These are phyloP conservation scores for Aeschynomene evenia DNA, from an alignment of 306 rosid genomes.

Conservation along the genomic window DNA sequence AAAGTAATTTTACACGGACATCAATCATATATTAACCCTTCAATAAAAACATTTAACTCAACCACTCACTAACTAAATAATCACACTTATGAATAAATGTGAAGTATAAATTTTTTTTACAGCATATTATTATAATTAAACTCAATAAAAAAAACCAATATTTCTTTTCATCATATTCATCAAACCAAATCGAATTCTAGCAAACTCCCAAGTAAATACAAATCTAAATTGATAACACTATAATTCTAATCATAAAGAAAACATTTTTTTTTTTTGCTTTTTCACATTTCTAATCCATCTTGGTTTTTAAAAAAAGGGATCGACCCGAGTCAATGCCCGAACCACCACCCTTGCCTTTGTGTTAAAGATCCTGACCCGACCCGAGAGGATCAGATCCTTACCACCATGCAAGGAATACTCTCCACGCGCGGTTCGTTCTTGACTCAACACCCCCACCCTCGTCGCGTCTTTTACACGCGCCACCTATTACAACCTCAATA, in stretches of 20 bases:
- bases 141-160: background rate
- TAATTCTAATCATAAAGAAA: background rate
- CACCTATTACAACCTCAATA: background rate
- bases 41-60: too few species aligned
- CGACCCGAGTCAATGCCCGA: constrained; percentile 98
- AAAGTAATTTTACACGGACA: too few species aligned
- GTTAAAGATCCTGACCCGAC: constrained; percentile 36
- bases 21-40: too few species aligned
- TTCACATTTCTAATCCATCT: background rate
- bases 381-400: constrained; percentile 13
- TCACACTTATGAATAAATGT: too few species aligned
- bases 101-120: too few species aligned
- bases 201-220: background rate
- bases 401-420: constrained; percentile 53
- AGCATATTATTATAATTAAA: too few species aligned
- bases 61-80: too few species aligned
- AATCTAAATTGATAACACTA: background rate
- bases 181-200: constrained; percentile 10
- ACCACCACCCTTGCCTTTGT: constrained; percentile 76
- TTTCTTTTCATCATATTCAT: constrained; percentile 10
- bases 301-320: constrained; percentile 34
- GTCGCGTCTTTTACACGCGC: constrained; percentile 31
- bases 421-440: constrained; percentile 96
- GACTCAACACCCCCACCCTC: constrained; percentile 79
- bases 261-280: background rate